Evolutionary conservation across 2,329 filamentous ascomycete species (phyloP).

Genomic region (Pseudopyrenochaeta lycopersici): DNA sequence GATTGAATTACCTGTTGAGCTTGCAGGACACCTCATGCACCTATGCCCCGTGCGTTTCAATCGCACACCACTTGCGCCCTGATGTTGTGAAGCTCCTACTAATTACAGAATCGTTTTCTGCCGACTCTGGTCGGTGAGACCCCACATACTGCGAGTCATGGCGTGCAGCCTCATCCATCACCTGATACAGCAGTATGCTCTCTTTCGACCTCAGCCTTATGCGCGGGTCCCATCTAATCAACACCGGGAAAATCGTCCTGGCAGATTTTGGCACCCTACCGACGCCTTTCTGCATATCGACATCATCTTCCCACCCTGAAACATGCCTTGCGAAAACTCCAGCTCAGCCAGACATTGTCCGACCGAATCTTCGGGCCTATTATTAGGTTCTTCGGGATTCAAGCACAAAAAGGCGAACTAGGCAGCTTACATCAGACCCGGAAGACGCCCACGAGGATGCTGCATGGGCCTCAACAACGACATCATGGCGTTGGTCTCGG

Average conservation of each 20-base stretch:
- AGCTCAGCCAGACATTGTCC: neutral
- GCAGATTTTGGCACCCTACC: neutral
- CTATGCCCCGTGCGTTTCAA: neutral
- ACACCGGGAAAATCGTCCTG: neutral
- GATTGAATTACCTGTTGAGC: neutral
- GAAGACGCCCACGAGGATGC: neutral
- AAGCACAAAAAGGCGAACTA: neutral
- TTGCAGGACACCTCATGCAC: neutral
- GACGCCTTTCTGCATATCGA: neutral
- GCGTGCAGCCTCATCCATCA: neutral
- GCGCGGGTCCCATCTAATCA: neutral
- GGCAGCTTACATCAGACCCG: conserved; percentile 1
- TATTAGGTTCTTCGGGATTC: conserved; percentile 4
- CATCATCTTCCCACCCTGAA: neutral
- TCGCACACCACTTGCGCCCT: neutral
- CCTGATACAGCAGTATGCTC: no score
- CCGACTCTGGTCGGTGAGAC: neutral
- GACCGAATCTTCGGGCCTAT: conserved; percentile 4
- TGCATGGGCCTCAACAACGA: neutral
- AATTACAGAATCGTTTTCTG: neutral
- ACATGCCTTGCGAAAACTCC: neutral
- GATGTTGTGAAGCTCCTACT: neutral
- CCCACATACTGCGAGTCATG: neutral
- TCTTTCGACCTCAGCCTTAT: no score
- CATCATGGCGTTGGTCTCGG: neutral